These are phyloP conservation scores for Hyaloperonospora brassicae DNA, from an alignment of 352 stramenopile genomes.

Conservation along the genomic window DNA sequence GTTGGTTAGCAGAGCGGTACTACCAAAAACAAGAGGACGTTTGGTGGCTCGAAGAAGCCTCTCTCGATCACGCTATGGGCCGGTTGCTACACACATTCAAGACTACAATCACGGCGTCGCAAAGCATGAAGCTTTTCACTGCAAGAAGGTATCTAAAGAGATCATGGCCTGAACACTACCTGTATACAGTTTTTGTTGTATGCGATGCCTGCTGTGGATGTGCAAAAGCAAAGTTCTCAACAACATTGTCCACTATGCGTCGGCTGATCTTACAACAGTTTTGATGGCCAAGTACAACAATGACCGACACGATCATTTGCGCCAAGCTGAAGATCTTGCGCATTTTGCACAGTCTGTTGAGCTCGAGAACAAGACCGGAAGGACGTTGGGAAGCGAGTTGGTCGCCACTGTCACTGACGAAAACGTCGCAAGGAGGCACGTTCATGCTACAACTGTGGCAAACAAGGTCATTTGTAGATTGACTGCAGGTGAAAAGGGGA, in stretches of 20 bases:
- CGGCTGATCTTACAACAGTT: neutral
- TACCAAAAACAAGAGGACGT: slow-evolving; percentile 12
- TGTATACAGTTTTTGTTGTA: slow-evolving; percentile 18
- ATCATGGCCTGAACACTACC: slow-evolving; percentile 13
- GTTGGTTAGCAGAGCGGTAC: slow-evolving; percentile 9
- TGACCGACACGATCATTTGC: too few species aligned
- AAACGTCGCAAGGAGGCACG: too few species aligned
- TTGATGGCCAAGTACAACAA: too few species aligned
- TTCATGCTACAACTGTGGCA: neutral
- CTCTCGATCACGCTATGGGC: too few species aligned
- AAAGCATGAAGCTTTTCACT: slow-evolving; percentile 20
- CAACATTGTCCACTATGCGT: slow-evolving; percentile 23
- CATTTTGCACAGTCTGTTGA: slow-evolving; percentile 13
- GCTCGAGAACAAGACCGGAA: neutral
- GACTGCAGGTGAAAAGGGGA: too few species aligned
- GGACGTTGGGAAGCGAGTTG: too few species aligned
- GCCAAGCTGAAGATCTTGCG: too few species aligned
- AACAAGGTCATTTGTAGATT: neutral
- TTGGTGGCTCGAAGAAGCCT: slow-evolving; percentile 7
- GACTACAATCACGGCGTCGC: too few species aligned
- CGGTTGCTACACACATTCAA: too few species aligned
- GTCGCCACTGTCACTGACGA: too few species aligned
- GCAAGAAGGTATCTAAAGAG: slow-evolving; percentile 4
- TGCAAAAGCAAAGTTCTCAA: slow-evolving; percentile 7
- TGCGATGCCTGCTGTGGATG: slow-evolving; percentile 8